These are phyloP conservation scores for Grosmannia huntii DNA, from an alignment of 2,329 filamentous ascomycete genomes.

Conservation along the genomic window DNA sequence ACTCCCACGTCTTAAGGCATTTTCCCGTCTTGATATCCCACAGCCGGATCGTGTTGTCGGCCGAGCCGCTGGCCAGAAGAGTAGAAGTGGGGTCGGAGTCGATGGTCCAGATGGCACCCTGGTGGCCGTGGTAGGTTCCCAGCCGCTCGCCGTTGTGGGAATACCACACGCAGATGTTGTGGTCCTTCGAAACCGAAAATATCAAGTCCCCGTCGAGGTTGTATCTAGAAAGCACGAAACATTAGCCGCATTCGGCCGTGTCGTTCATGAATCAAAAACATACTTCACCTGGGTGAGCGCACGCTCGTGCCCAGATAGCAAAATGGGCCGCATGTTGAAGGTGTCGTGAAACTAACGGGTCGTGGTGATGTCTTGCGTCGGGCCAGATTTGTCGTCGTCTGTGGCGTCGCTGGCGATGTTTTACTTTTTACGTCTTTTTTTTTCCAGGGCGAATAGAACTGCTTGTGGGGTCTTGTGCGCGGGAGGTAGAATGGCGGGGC, in stretches of 20 bases:
- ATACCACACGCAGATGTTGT: constrained; percentile 88
- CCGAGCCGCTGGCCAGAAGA: constrained; percentile 86
- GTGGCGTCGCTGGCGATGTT: constrained; percentile 2
- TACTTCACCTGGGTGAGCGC: constrained; percentile 73
- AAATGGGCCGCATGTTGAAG: constrained; percentile 80
- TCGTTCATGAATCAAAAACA: neutral
- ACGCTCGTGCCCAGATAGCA: constrained; percentile 93
- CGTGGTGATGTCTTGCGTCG: neutral
- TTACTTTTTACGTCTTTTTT: neutral
- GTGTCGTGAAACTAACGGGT: neutral
- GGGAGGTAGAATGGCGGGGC: neutral
- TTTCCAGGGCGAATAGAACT: neutral
- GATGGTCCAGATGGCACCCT: constrained; percentile 97
- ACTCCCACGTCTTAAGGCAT: constrained; percentile 94
- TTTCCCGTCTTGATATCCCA: constrained; percentile 94
- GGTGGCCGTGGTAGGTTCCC: constrained; percentile 92
- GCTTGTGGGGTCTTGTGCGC: constrained; percentile 6
- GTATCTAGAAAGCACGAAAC: constrained; percentile 40
- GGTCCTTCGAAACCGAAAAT: constrained; percentile 17
- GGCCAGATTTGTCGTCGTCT: neutral
- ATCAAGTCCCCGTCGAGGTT: constrained; percentile 77
- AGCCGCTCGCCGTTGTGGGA: constrained; percentile 96
- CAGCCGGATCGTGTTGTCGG: constrained; percentile 94
- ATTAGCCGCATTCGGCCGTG: neutral
- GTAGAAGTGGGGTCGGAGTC: constrained; percentile 88